Conservation (phyloP, 2,329 filamentous ascomycete genomes). For the Westerdykella ornata region DNA sequence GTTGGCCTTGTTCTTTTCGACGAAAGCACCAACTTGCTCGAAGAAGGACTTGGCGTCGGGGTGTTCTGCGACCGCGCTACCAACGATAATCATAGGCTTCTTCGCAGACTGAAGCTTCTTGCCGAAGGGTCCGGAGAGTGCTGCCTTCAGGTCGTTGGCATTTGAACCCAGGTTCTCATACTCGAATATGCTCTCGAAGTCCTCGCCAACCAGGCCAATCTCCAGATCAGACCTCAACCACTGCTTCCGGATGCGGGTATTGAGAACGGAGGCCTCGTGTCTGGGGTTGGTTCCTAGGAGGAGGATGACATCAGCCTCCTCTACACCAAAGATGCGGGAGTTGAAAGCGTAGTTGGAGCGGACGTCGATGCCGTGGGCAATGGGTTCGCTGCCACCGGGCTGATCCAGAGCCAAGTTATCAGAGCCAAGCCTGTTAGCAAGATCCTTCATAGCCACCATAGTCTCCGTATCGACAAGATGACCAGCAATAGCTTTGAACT, state of each 20-base stretch:
- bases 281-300: constrained; percentile 92
- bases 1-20: constrained; percentile 85
- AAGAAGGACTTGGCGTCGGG: constrained; percentile 86
- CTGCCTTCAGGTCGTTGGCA: constrained; percentile 72
- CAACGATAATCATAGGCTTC: constrained; percentile 93
- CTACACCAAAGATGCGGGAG: constrained; percentile 86
- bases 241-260: constrained; percentile 95
- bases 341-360: constrained; percentile 96
- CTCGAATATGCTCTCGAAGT: constrained; percentile 91
- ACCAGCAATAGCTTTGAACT: constrained; percentile 92
- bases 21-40: constrained; percentile 81
- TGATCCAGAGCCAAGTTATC: constrained; percentile 94
- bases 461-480: constrained; percentile 88
- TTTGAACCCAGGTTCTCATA: constrained; percentile 84
- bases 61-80: constrained; percentile 87
- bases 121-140: constrained; percentile 79
- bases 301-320: constrained; percentile 87
- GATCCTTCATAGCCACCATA: constrained; percentile 91
- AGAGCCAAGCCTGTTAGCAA: constrained; percentile 92
- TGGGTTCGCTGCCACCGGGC: constrained; percentile 70
- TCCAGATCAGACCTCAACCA: constrained; percentile 94
- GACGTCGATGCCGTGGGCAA: constrained; percentile 88
- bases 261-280: constrained; percentile 90
- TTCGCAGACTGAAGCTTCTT: constrained; percentile 85
- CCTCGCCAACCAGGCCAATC: constrained; percentile 82